Percentiles rank a stretch among this genome's conserved stretches.
phyloP scores from a whole-genome alignment of 2,329 filamentous ascomycete species.

The Penicillium sp. region DNA sequence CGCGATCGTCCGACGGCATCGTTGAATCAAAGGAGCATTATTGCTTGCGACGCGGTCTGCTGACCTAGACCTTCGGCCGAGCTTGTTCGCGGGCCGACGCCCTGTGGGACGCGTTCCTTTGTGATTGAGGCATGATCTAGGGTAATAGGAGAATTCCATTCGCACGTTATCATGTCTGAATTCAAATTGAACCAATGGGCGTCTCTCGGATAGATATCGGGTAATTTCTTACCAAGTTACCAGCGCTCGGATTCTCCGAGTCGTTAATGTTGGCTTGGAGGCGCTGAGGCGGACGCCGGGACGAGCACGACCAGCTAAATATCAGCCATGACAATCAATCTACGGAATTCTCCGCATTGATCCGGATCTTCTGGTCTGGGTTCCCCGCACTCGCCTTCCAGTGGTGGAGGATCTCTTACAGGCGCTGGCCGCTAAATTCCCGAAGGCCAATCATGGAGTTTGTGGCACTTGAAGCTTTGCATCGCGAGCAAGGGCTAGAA shows the following conservation, averaged over 20 bases:
- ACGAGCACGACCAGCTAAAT: neutral
- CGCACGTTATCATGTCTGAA: neutral
- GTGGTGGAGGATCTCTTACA: slow-evolving; percentile 19
- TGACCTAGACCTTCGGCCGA: neutral
- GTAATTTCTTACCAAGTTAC: slow-evolving; percentile 1
- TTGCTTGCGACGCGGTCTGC: neutral
- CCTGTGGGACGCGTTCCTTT: neutral
- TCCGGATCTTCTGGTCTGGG: neutral
- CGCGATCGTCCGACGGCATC: neutral
- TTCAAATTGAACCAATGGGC: neutral
- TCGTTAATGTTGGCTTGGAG: neutral
- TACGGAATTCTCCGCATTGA: neutral
- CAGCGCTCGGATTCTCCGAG: neutral
- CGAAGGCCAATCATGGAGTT: neutral
- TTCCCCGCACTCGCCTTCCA: slow-evolving; percentile 11
- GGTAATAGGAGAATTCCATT: neutral
- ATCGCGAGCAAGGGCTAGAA: neutral
- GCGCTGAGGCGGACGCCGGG: neutral
- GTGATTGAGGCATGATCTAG: neutral
- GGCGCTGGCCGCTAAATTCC: neutral
- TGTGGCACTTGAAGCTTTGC: neutral
- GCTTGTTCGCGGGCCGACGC: neutral
- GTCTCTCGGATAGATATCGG: slow-evolving; percentile 1
- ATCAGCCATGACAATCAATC: neutral
- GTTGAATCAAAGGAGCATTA: neutral